These are phyloP conservation scores for Lophiotrema nucula DNA, from an alignment of 495 filamentous ascomycete genomes.

Conservation along the genomic window DNA sequence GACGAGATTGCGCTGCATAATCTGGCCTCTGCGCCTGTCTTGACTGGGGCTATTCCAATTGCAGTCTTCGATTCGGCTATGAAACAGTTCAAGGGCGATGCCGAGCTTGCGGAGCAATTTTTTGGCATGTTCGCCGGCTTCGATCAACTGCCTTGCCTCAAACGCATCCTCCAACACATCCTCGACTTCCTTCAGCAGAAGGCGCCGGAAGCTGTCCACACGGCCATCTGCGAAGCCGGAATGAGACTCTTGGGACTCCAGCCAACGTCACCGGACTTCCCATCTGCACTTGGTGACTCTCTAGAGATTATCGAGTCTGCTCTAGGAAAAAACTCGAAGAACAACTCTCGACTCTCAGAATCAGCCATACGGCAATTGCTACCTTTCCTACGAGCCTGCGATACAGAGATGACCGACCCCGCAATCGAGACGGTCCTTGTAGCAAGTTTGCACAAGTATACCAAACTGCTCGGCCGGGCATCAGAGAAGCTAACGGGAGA, in stretches of 20 bases:
- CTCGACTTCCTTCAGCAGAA: constrained; percentile 59
- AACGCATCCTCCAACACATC: constrained; percentile 73
- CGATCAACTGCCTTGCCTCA: constrained; percentile 58
- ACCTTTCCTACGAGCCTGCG: constrained; percentile 5
- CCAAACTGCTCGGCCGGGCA: constrained; percentile 11
- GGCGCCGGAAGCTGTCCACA: constrained; percentile 58
- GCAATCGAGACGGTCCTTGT: constrained; percentile 22
- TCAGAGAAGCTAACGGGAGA: constrained; percentile 8
- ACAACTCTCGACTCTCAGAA: constrained; percentile 19
- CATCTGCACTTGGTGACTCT: constrained; percentile 62
- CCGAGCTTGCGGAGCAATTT: constrained; percentile 67
- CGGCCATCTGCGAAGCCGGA: constrained; percentile 67
- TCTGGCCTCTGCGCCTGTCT: constrained; percentile 72
- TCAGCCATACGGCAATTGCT: constrained; percentile 23
- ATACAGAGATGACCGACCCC: constrained; percentile 17
- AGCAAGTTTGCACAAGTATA: constrained; percentile 27
- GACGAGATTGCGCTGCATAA: constrained; percentile 57
- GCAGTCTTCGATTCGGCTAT: constrained; percentile 87
- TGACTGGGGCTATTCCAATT: constrained; percentile 86
- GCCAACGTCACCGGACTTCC: constrained; percentile 66
- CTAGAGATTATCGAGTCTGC: constrained; percentile 57
- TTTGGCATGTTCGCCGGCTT: constrained; percentile 77
- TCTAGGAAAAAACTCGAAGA: constrained; percentile 11
- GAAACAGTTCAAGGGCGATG: constrained; percentile 68
- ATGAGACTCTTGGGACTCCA: constrained; percentile 66